Percentiles rank a stretch among this genome's conserved stretches.
These are phyloP conservation scores for Dothideomycetes sp. DNA, from an alignment of 2,329 filamentous ascomycete species.

Conservation along the genomic window DNA sequence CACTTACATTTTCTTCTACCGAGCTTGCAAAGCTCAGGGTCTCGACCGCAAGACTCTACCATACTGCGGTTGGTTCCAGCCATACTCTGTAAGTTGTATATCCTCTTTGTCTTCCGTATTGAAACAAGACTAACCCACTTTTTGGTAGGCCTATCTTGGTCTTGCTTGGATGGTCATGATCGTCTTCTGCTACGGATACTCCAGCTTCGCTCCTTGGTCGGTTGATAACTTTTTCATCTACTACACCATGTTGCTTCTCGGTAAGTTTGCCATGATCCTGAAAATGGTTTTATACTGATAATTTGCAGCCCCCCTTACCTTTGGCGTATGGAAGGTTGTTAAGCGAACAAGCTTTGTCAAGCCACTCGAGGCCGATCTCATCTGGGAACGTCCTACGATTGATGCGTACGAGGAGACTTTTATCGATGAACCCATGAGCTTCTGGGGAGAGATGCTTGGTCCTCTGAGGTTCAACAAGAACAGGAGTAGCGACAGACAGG, in stretches of 20 bases:
- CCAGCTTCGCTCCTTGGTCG: conserved; percentile 35
- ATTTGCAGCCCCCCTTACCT: conserved; percentile 37
- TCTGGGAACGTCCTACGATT: conserved; percentile 49
- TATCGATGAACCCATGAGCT: conserved; percentile 36
- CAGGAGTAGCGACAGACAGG: conserved; percentile 4
- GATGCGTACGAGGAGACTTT: conserved; percentile 47
- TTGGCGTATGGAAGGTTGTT: conserved; percentile 51
- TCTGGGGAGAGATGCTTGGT: conserved; percentile 41
- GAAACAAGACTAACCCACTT: conserved; percentile 44
- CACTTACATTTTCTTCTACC: conserved; percentile 50
- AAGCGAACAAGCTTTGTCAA: conserved; percentile 46
- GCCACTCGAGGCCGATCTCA: conserved; percentile 45
- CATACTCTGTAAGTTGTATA: conserved; percentile 54
- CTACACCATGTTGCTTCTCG: conserved; percentile 48
- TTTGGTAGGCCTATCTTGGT: conserved; percentile 38
- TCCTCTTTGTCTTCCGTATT: too few species aligned
- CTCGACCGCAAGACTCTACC: conserved; percentile 43
- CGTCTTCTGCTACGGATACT: conserved; percentile 46
- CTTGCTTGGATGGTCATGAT: conserved; percentile 20
- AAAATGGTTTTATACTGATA: too few species aligned
- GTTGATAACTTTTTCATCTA: conserved; percentile 36
- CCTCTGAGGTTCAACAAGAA: conserved; percentile 1
- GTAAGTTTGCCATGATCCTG: conserved; percentile 46
- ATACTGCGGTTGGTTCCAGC: conserved; percentile 45
- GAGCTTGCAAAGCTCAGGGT: conserved; percentile 40